These are phyloP conservation scores for Spencermartinsiella ligniputridi DNA, from an alignment of 1,139 yeast species.

Conservation along the genomic window DNA sequence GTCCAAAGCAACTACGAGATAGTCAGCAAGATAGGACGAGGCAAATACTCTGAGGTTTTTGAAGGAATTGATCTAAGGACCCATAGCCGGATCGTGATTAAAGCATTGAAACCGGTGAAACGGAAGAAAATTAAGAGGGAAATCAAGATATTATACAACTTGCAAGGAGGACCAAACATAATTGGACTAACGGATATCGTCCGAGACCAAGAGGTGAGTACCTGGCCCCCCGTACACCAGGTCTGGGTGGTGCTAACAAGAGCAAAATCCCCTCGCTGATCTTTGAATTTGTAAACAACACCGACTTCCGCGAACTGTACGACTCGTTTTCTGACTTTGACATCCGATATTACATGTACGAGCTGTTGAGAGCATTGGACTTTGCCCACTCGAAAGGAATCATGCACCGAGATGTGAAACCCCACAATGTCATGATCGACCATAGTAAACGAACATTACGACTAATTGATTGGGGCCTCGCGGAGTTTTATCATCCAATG, in stretches of 20 bases:
- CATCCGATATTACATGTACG: constrained; percentile 79
- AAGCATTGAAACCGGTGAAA: constrained; percentile 90
- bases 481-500: constrained; percentile 89
- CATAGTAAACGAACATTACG: constrained; percentile 62
- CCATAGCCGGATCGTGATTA: constrained; percentile 52
- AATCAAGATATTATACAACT: constrained; percentile 77
- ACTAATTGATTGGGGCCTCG: constrained; percentile 94
- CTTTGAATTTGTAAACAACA: constrained; percentile 79
- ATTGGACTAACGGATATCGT: constrained; percentile 73
- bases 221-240: neutral
- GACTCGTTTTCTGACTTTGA: constrained; percentile 77
- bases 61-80: constrained; percentile 50
- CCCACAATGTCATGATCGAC: constrained; percentile 95
- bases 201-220: constrained; percentile 56
- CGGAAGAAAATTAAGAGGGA: constrained; percentile 90
- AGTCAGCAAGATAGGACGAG: constrained; percentile 82
- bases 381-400: constrained; percentile 93
- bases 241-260: constrained; percentile 3
- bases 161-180: constrained; percentile 76
- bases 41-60: constrained; percentile 92
- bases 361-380: constrained; percentile 77
- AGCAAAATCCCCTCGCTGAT: constrained; percentile 90
- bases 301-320: constrained; percentile 80
- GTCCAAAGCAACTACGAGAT: constrained; percentile 74
- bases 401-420: constrained; percentile 95